Percentiles rank a stretch among this genome's conserved stretches.
Conservation (phyloP, 2,329 filamentous ascomycete species). For the Shiraia bambusicola region DNA sequence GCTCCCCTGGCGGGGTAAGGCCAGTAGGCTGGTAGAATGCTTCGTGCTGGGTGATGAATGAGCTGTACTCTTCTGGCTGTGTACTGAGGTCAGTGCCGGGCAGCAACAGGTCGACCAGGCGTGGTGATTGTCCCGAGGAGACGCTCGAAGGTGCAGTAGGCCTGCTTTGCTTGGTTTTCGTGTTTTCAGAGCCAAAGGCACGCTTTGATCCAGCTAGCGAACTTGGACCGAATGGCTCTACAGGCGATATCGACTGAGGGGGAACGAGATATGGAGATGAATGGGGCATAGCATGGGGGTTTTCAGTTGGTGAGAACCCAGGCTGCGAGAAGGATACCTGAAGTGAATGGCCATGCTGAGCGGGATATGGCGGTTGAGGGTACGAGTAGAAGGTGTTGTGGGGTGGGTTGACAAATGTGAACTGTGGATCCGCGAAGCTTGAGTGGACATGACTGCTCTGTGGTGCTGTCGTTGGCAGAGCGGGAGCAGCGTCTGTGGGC, state of each 20-base stretch:
- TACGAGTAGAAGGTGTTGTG: constrained; percentile 16
- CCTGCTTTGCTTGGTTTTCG: constrained; percentile 25
- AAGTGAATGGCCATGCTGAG: constrained; percentile 11
- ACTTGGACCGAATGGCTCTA: constrained; percentile 39
- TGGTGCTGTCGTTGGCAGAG: constrained; percentile 7
- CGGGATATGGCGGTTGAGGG: constrained; percentile 10
- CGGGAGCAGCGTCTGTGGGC: constrained; percentile 10
- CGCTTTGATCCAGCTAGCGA: constrained; percentile 40
- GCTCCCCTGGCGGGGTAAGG: constrained; percentile 32
- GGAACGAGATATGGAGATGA: constrained; percentile 27
- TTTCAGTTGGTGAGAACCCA: constrained; percentile 9
- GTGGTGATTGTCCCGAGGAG: constrained; percentile 51
- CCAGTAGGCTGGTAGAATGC: constrained; percentile 35
- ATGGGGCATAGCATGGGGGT: constrained; percentile 15
- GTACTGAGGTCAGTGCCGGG: constrained; percentile 52
- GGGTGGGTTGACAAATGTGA: constrained; percentile 7
- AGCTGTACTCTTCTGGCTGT: constrained; percentile 42
- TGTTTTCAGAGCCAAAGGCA: constrained; percentile 41
- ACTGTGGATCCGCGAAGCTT: constrained; percentile 7
- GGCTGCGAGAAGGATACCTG: constrained; percentile 14
- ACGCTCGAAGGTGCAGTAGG: constrained; percentile 38
- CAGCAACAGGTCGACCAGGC: constrained; percentile 51
- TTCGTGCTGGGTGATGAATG: constrained; percentile 39
- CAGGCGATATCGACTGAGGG: constrained; percentile 29
- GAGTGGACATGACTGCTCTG: constrained; percentile 2